These are phyloP conservation scores for Puya raimondii DNA, from an alignment of 176 grass and related monocot genomes.

Conservation along the genomic window DNA sequence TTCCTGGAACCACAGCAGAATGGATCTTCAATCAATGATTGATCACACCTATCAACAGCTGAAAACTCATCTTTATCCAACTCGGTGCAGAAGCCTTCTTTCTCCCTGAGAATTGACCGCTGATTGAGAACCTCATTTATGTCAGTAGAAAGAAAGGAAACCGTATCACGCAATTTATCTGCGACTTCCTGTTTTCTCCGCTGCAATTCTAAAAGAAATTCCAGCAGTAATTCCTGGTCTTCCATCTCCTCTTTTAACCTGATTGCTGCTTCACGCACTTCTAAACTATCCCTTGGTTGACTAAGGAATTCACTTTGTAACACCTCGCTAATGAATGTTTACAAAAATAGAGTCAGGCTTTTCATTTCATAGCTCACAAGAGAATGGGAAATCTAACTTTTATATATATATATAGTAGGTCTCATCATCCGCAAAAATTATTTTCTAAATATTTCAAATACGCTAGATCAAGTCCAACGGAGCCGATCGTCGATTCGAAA, in stretches of 20 bases:
- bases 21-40: slow-evolving; percentile 27
- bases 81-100: slow-evolving; percentile 26
- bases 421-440: no score
- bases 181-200: slow-evolving; percentile 72
- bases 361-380: background rate
- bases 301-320: slow-evolving; percentile 89
- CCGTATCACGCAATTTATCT: slow-evolving; percentile 57
- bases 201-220: slow-evolving; percentile 80
- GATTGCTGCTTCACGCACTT: slow-evolving; percentile 67
- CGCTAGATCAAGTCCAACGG: background rate
- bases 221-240: slow-evolving; percentile 73
- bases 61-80: slow-evolving; percentile 59
- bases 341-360: background rate
- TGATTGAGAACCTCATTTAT: slow-evolving; percentile 64
- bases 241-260: slow-evolving; percentile 82
- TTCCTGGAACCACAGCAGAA: slow-evolving; percentile 64
- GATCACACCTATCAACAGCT: slow-evolving; percentile 17
- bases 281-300: slow-evolving; percentile 54
- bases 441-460: background rate
- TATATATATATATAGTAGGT: background rate
- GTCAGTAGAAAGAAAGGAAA: slow-evolving; percentile 82
- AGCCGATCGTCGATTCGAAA: no score
- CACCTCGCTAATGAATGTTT: slow-evolving; percentile 45
- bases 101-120: slow-evolving; percentile 40
- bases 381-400: background rate